A percentile compares a stretch with the other conserved stretches of the same genome.
phyloP scores from a whole-genome alignment of 768 basidiomycete species.

The Mrakia blollopis region DNA sequence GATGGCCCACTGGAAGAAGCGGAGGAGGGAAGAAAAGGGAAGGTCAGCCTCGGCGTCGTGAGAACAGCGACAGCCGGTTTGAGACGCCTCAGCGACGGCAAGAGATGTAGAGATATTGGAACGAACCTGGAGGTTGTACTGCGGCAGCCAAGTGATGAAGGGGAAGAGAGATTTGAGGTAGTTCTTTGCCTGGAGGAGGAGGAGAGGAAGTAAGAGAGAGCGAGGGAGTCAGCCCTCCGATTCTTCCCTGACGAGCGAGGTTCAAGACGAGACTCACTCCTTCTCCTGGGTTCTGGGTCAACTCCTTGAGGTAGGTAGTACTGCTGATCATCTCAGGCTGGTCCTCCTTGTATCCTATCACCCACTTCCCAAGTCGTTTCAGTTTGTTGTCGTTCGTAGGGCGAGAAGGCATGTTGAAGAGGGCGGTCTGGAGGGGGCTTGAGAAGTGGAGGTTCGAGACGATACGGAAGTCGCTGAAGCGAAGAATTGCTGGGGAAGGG shows the following conservation, averaged over 20 bases:
- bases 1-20: slow-evolving; percentile 17
- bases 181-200: slow-evolving; percentile 14
- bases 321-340: not conserved
- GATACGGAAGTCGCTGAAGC: not conserved
- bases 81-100: too few relatives aligned
- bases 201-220: not conserved
- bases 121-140: slow-evolving; percentile 56
- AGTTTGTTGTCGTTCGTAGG: not conserved
- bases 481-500: not conserved
- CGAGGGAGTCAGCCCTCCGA: not conserved
- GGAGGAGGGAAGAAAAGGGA: not conserved
- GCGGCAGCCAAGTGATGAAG: slow-evolving; percentile 73
- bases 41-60: not conserved
- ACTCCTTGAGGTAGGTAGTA: slow-evolving; percentile 2
- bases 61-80: too few relatives aligned
- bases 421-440: not conserved
- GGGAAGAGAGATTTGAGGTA: slow-evolving; percentile 78
- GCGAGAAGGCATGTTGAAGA: not conserved
- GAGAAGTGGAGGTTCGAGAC: slow-evolving; percentile 1
- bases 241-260: not conserved
- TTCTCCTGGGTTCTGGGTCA: slow-evolving; percentile 9
- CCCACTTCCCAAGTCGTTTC: slow-evolving; percentile 19
- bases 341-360: slow-evolving; percentile 21
- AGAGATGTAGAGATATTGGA: too few relatives aligned
- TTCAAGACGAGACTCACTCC: slow-evolving; percentile 5